Evolutionary conservation across 495 filamentous ascomycete genomes (phyloP).

Genomic region (Halenospora varia): DNA sequence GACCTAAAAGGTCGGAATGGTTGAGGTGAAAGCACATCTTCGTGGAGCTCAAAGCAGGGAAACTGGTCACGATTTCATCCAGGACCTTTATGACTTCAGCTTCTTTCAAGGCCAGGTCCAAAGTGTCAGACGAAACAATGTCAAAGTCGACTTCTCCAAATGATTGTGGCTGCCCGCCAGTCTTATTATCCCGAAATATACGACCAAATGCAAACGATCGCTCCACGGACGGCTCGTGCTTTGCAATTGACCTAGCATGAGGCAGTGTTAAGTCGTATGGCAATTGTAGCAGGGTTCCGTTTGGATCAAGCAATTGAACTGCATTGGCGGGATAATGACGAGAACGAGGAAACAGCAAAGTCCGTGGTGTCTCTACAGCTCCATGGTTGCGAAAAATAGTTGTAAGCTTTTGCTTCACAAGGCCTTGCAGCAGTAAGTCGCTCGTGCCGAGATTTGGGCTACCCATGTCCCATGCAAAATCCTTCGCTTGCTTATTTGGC

Average conservation of each 20-base stretch:
- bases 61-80: slow-evolving; percentile 82
- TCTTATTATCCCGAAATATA: slow-evolving; percentile 77
- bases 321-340: slow-evolving; percentile 65
- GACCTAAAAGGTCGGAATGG: slow-evolving; percentile 76
- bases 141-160: slow-evolving; percentile 94
- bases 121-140: slow-evolving; percentile 72
- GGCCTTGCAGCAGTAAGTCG: slow-evolving; percentile 65
- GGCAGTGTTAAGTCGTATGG: slow-evolving; percentile 91
- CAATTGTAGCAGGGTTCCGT: slow-evolving; percentile 80
- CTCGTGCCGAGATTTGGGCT: slow-evolving; percentile 36
- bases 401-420: slow-evolving; percentile 71
- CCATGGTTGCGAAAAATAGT: slow-evolving; percentile 88
- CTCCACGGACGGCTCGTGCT: slow-evolving; percentile 59
- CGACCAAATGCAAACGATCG: slow-evolving; percentile 86
- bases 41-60: slow-evolving; percentile 65
- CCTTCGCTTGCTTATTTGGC: slow-evolving; percentile 68
- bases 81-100: slow-evolving; percentile 93
- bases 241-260: slow-evolving; percentile 79
- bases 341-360: slow-evolving; percentile 76
- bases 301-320: slow-evolving; percentile 74
- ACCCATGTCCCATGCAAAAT: slow-evolving; percentile 80
- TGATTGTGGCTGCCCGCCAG: slow-evolving; percentile 73
- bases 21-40: slow-evolving; percentile 91
- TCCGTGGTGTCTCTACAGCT: slow-evolving; percentile 74
- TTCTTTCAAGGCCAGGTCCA: slow-evolving; percentile 86